Base-by-base conservation (phyloP, 495 filamentous ascomycete species). In the Hyaloscypha bicolor region DNA sequence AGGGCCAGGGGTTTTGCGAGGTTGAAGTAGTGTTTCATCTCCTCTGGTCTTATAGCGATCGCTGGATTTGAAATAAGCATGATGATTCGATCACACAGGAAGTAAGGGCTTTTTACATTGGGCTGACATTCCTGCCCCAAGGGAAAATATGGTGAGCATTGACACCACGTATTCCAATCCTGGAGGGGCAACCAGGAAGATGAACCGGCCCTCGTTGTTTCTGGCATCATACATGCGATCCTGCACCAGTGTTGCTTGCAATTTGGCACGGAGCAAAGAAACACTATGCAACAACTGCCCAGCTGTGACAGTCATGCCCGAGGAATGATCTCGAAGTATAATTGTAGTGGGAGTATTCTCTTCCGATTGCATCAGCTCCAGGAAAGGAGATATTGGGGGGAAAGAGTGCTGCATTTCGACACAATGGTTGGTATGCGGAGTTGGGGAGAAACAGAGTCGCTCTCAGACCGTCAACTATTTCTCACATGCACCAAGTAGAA, bases 301-400 rank as follows among this genome's bases (percentile, higher is more conserved):
- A 63, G 65, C 65, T 30, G 58, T 67, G n/a, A 51, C 51, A 19
- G 65, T 35, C 12, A 67, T 31, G n/a, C 22, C 48, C n/a, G 51
- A 37, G 45, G 65, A 67, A 62, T 67, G 65, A 67, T 67, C 65
- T 62, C 65, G 65, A 67, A 67, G 65, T 62, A 67, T 63, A 35
- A 67, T 67, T 30, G 57, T 62, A 2, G 62, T 31, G 9, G 65
- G 60, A 30, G 9, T 62, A 62, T 45, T 25, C 45, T 63, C 39
- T 66, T 31, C 32, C 32, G 35, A 53, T 52, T 65, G 12, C 2
- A 66, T 61, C 25, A 66, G 56, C 56, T 66, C 64, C 29, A 55
- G 4, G 19, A 66, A 66, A 53, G 64, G 64, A 30, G 64, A 66
- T 31, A 51, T 29, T 60, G 55, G 56, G 45, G 64, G 64, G 39